Evolutionary conservation across 352 stramenopile species (phyloP).

Genomic region (Elongisporangium prolatum): DNA sequence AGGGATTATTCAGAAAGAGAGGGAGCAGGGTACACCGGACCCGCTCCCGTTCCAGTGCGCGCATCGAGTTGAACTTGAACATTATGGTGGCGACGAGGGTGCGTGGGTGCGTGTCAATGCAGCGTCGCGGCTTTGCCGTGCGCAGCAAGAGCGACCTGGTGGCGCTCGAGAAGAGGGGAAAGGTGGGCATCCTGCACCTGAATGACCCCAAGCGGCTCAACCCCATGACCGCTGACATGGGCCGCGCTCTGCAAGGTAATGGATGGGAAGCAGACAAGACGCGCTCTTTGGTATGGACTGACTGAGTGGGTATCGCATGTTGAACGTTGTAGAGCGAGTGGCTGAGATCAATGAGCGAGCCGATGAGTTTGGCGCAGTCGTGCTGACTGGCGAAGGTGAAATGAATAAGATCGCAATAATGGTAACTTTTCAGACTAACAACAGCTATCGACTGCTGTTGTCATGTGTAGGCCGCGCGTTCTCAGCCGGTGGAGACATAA

Average conservation of each 20-base stretch:
- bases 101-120: not conserved
- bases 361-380: conserved; percentile 57
- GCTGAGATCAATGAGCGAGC: conserved; percentile 41
- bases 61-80: too few relatives aligned
- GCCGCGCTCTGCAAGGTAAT: conserved; percentile 46
- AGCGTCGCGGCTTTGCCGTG: too few relatives aligned
- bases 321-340: conserved; percentile 22
- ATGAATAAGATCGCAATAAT: not conserved
- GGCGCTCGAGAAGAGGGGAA: conserved; percentile 43
- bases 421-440: too few relatives aligned
- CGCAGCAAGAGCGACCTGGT: conserved; percentile 31
- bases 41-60: too few relatives aligned
- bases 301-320: not conserved
- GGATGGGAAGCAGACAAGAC: not conserved
- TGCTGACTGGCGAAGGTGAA: conserved; percentile 70
- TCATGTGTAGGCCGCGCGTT: conserved; percentile 51
- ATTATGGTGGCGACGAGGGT: not conserved
- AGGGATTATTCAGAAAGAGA: not conserved
- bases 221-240: conserved; percentile 84
- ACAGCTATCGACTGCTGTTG: too few relatives aligned
- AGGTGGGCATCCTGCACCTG: conserved; percentile 49
- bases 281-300: not conserved
- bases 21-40: not conserved
- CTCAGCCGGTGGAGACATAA: conserved; percentile 81
- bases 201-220: conserved; percentile 85